Evolutionary conservation across 139 green algal genomes (phyloP), one percentile per base, ranked within the genome.

Genomic region (Astrephomene gubernaculifera): DNA sequence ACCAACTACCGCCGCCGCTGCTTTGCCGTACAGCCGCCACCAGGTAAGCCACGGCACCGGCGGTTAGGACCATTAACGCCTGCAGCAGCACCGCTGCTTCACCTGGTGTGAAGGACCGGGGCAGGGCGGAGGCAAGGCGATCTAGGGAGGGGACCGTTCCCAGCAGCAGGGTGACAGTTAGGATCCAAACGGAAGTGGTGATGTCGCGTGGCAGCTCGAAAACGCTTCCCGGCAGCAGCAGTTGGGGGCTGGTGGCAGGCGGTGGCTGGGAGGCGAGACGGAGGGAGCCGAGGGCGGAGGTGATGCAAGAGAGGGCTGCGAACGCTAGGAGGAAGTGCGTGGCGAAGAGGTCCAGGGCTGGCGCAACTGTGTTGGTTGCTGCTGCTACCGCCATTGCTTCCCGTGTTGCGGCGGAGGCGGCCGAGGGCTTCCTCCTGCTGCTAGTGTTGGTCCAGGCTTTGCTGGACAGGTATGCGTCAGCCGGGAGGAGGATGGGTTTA

Each of bases 51-150:
- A 71, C 74, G 29, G 44, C 57, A 14, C 80, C 76, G 27, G 49
- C 79, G 24, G 61, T 4, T 52, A 91, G 68, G 5, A 74, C 38
- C 49, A 71, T 38, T 10, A 88, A 44, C 24, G 81, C 88, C 71
- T 93, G 91, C 24, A 82, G 72, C 54, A 91, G 75, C 69, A 93
- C 78, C 44, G 63, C 81, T 2, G 70, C 89, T 75, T 94, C 91
- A 22, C 91, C 91, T 45, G 92, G 74, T 36, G 89, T 94, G 71
- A 91, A 90, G 70, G 68, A 78, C 31, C 41, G 65, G 33, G 90
- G 91, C 83, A 93, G 71, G 29, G 35, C 63, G 27, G 60, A 5
- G 64, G 89, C 80, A 54, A 93, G 33, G 35, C 53, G 43, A 71
- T 92, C 84, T 38, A 88, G 7, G 5, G 44, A 27, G 45, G 72